Percentiles rank a stretch among this genome's conserved stretches.
phyloP scores from a whole-genome alignment of 768 basidiomycete species.

The Xerocomellus amylosporus region DNA sequence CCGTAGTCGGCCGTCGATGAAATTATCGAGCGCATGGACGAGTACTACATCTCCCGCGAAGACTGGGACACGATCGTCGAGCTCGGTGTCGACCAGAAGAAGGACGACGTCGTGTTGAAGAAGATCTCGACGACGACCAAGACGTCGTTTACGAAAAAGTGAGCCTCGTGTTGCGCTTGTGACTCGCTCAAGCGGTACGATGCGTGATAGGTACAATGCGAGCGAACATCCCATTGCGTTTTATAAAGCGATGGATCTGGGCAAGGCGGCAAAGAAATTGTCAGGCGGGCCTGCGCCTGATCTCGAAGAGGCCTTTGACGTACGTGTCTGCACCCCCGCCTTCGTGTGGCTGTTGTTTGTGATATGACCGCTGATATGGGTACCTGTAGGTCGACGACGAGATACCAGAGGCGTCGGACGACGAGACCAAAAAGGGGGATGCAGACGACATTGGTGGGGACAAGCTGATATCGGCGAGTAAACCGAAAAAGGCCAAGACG shows the following conservation, averaged over 20 bases:
- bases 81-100: conserved; percentile 80
- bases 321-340: conserved; percentile 37
- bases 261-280: conserved; percentile 78
- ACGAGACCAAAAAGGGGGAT: conserved; percentile 37
- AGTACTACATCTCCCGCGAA: conserved; percentile 88
- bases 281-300: conserved; percentile 76
- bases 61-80: conserved; percentile 98
- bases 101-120: conserved; percentile 74
- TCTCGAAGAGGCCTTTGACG: conserved; percentile 88
- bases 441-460: conserved; percentile 50
- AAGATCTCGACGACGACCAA: conserved; percentile 82
- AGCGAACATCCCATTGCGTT: conserved; percentile 92
- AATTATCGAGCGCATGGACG: conserved; percentile 87
- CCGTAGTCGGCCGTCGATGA: conserved; percentile 59
- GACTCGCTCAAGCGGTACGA: too few species aligned
- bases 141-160: conserved; percentile 83
- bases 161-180: conserved; percentile 27
- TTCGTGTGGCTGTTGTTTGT: not conserved
- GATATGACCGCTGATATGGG: conserved; percentile 1
- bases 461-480: conserved; percentile 58
- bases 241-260: conserved; percentile 81
- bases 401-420: conserved; percentile 46
- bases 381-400: conserved; percentile 45
- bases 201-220: conserved; percentile 83
- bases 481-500: conserved; percentile 30